Percentiles rank a stretch among this genome's conserved stretches.
phyloP scores from a whole-genome alignment of 2,329 filamentous ascomycete genomes.

The Metarhizium album region DNA sequence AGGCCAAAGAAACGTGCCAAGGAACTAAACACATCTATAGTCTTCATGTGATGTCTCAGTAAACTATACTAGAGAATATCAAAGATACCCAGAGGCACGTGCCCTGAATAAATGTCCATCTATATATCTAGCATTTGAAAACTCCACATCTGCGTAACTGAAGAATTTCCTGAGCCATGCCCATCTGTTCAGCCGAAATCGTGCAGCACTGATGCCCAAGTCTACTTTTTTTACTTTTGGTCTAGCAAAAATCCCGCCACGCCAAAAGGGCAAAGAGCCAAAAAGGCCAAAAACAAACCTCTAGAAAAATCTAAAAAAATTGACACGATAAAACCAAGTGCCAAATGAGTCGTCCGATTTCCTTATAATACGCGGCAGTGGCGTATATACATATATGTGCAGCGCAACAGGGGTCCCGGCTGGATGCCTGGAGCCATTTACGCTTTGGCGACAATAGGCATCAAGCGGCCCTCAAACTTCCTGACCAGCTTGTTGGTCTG shows the following conservation, averaged over 20 bases:
- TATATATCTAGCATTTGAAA: slow-evolving; percentile 4
- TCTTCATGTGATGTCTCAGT: background rate
- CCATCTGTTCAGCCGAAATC: slow-evolving; percentile 1
- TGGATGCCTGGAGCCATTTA: background rate
- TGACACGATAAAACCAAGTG: no score
- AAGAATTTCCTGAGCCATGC: slow-evolving; percentile 1
- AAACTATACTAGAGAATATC: background rate
- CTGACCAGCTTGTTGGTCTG: slow-evolving; percentile 92
- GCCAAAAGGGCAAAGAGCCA: background rate
- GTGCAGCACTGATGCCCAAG: slow-evolving; percentile 4
- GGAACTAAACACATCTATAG: background rate
- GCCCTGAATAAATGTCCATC: background rate
- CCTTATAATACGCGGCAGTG: background rate
- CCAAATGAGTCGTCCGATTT: background rate
- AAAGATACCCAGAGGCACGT: slow-evolving; percentile 9
- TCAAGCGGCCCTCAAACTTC: slow-evolving; percentile 55
- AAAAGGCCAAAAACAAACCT: no score
- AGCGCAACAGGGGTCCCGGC: background rate
- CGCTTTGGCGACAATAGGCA: slow-evolving; percentile 29
- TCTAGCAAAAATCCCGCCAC: background rate
- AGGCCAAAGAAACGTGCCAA: background rate
- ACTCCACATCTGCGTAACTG: slow-evolving; percentile 8
- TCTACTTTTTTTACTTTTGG: slow-evolving; percentile 10
- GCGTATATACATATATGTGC: background rate
- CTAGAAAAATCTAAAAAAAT: no score